Conservation (phyloP, 2,329 filamentous ascomycete species). For the Tothia fuscella region DNA sequence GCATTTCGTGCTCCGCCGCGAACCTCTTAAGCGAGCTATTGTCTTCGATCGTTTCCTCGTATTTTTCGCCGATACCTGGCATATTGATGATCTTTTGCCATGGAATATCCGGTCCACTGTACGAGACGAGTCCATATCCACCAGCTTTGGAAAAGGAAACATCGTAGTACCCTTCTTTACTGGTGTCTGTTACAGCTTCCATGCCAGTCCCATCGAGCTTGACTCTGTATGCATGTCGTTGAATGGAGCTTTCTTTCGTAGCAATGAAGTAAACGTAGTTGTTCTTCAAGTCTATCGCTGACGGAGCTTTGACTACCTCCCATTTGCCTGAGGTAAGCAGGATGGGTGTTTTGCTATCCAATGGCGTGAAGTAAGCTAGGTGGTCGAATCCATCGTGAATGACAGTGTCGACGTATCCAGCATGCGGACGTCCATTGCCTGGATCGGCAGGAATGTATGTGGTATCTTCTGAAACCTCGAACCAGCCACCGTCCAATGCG, state of each 20-base stretch:
- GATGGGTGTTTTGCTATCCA: constrained; percentile 70
- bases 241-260: constrained; percentile 76
- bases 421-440: constrained; percentile 58
- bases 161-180: constrained; percentile 63
- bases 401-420: constrained; percentile 88
- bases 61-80: constrained; percentile 51
- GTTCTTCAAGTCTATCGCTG: constrained; percentile 69
- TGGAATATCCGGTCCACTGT: constrained; percentile 73
- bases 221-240: constrained; percentile 86
- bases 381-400: constrained; percentile 83
- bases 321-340: constrained; percentile 81
- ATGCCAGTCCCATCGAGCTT: constrained; percentile 68
- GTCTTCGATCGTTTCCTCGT: constrained; percentile 63
- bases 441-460: constrained; percentile 77
- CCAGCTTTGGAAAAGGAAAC: constrained; percentile 75
- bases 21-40: constrained; percentile 59
- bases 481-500: constrained; percentile 90
- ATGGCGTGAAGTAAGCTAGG: constrained; percentile 80
- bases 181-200: constrained; percentile 60
- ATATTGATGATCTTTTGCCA: constrained; percentile 87
- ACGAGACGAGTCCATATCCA: constrained; percentile 73
- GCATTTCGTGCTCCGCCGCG: constrained; percentile 67
- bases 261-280: constrained; percentile 86
- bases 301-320: constrained; percentile 82
- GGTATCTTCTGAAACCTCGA: constrained; percentile 82